These are phyloP conservation scores for Aspergillus cristatus DNA, from an alignment of 495 filamentous ascomycete species.

Conservation along the genomic window DNA sequence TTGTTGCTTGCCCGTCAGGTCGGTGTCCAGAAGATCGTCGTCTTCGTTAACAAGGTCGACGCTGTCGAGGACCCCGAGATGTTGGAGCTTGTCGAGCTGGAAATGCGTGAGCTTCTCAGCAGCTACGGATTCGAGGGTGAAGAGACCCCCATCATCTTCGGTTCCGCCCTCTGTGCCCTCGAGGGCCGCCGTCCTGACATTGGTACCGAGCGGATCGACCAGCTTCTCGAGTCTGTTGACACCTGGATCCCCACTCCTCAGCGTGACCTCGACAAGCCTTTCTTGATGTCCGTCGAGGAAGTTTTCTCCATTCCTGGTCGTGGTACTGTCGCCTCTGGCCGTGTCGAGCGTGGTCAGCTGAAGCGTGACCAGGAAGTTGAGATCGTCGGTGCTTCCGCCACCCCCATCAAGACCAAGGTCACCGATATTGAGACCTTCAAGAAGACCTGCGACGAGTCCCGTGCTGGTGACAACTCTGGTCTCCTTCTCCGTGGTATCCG, in stretches of 20 bases:
- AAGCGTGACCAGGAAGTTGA: conserved; percentile 93
- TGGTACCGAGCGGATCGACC: conserved; percentile 74
- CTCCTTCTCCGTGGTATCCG: conserved; percentile 89
- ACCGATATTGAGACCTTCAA: conserved; percentile 99
- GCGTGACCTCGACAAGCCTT: conserved; percentile 90
- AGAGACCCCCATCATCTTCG: conserved; percentile 91
- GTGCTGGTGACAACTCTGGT: conserved; percentile 96
- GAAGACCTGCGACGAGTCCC: conserved; percentile 90
- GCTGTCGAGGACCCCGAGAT: conserved; percentile 94
- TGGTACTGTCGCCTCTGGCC: conserved; percentile 92
- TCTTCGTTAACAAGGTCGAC: conserved; percentile 99
- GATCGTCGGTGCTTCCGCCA: conserved; percentile 68
- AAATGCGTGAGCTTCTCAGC: conserved; percentile 93
- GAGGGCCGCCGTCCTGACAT: conserved; percentile 81
- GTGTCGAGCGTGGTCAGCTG: conserved; percentile 89
- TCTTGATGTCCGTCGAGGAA: conserved; percentile 97
- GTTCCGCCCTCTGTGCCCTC: conserved; percentile 93
- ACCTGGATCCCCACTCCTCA: conserved; percentile 91
- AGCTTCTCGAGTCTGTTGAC: conserved; percentile 83
- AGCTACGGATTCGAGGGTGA: conserved; percentile 97
- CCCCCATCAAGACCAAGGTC: conserved; percentile 91
- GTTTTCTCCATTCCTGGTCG: conserved; percentile 97
- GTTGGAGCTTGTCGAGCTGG: conserved; percentile 99
- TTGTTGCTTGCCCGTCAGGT: conserved; percentile 95
- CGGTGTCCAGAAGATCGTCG: conserved; percentile 93